Conservation (phyloP, 164 flowering plant genomes). For the Platanus orientalis region DNA sequence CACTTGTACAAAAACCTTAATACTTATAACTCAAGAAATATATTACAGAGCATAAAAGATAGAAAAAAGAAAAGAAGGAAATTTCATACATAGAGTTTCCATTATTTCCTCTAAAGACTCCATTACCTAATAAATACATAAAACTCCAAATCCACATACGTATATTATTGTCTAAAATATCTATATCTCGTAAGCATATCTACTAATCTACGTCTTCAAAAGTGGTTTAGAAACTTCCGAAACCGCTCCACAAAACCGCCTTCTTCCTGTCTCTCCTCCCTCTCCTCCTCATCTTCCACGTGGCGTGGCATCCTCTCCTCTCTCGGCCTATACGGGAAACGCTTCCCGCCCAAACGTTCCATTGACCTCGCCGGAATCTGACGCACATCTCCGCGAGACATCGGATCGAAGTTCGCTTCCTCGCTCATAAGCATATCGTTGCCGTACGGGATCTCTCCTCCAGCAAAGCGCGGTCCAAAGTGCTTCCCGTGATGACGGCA, state of each 20-base stretch:
- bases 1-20: too few species aligned
- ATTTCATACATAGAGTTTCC: too few species aligned
- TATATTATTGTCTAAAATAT: too few species aligned
- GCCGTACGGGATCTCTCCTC: constrained; percentile 23
- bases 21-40: too few species aligned
- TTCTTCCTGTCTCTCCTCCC: constrained; percentile 11
- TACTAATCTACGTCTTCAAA: constrained; percentile 8
- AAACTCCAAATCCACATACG: too few species aligned
- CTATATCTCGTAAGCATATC: too few species aligned
- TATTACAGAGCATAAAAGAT: too few species aligned
- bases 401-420: constrained; percentile 1
- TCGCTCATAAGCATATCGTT: constrained; percentile 38
- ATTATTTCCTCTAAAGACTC: too few species aligned
- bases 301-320: neutral
- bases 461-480: neutral
- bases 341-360: constrained; percentile 4
- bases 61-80: too few species aligned
- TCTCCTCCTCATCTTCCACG: neutral
- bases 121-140: too few species aligned
- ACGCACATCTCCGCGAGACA: constrained; percentile 3
- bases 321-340: neutral
- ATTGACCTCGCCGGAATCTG: constrained; percentile 18
- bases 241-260: constrained; percentile 30
- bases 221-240: constrained; percentile 33
- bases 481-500: constrained; percentile 20